Conservation (phyloP, 2,329 filamentous ascomycete genomes). For the Trichoderma gracile region DNA sequence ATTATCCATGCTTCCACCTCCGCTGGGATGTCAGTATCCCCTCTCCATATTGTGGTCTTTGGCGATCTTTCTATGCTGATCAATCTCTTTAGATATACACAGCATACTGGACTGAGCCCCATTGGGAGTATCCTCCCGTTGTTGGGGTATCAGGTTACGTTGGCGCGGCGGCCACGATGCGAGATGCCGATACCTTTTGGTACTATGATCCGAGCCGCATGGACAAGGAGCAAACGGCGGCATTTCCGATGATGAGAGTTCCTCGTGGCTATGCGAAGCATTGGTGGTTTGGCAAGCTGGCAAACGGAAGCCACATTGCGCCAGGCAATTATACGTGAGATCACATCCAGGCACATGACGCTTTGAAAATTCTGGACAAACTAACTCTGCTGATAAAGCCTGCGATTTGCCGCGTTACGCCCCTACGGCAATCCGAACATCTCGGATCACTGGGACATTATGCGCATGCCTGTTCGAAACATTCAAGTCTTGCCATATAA, state of each 20-base stretch:
- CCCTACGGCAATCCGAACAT: conserved; percentile 46
- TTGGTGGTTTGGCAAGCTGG: conserved; percentile 47
- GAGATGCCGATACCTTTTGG: conserved; percentile 36
- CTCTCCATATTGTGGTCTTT: no score
- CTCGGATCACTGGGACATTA: conserved; percentile 47
- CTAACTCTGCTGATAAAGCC: conserved; percentile 32
- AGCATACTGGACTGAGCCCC: conserved; percentile 40
- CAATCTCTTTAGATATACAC: conserved; percentile 41
- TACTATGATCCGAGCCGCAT: conserved; percentile 41
- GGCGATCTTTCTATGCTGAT: neutral
- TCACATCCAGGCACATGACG: neutral
- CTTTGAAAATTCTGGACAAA: neutral
- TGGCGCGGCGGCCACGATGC: conserved; percentile 46
- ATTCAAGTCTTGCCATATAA: conserved; percentile 41
- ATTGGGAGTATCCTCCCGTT: conserved; percentile 47
- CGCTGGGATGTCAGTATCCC: conserved; percentile 41
- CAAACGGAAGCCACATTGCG: conserved; percentile 44
- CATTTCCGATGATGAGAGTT: conserved; percentile 42
- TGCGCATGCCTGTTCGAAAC: conserved; percentile 36
- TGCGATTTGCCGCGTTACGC: conserved; percentile 45
- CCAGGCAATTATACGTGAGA: conserved; percentile 46
- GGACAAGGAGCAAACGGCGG: conserved; percentile 42
- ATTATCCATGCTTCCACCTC: conserved; percentile 39
- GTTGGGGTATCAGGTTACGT: conserved; percentile 44
- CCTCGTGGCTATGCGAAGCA: conserved; percentile 39